These are phyloP conservation scores for Phyllostachys edulis DNA, from an alignment of 176 grass and related monocot genomes.

Conservation along the genomic window DNA sequence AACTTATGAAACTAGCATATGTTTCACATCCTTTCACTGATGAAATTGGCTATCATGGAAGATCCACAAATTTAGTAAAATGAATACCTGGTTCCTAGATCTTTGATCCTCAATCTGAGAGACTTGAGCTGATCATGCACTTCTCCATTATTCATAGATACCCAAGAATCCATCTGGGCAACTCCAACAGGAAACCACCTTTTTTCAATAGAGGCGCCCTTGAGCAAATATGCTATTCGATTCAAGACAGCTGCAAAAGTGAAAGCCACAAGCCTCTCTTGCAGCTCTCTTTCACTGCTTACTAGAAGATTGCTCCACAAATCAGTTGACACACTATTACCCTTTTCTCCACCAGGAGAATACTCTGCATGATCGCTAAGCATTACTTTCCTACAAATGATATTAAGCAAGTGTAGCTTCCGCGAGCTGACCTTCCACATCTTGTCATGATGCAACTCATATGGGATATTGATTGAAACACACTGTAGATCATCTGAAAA, in stretches of 20 bases:
- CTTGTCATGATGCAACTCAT: conserved; percentile 14
- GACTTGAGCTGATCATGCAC: conserved; percentile 44
- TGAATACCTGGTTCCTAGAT: conserved; percentile 56
- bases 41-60: neutral
- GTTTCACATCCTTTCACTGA: neutral
- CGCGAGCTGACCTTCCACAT: conserved; percentile 45
- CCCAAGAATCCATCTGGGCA: conserved; percentile 73
- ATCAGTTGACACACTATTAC: conserved; percentile 32
- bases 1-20: neutral
- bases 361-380: conserved; percentile 25
- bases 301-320: conserved; percentile 68
- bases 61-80: neutral
- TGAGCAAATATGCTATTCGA: conserved; percentile 12
- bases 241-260: conserved; percentile 59
- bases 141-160: conserved; percentile 41
- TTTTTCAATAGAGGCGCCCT: conserved; percentile 29
- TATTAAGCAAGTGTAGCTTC: conserved; percentile 72
- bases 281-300: conserved; percentile 64
- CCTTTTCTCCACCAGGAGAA: conserved; percentile 21
- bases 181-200: conserved; percentile 61
- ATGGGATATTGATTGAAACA: conserved; percentile 43
- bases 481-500: conserved; percentile 34
- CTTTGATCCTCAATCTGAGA: conserved; percentile 54
- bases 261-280: conserved; percentile 67
- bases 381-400: conserved; percentile 83